Percentiles rank a stretch among this genome's conserved stretches.
These are phyloP conservation scores for Aphanocladium album DNA, from an alignment of 2,329 filamentous ascomycete genomes.

Conservation along the genomic window DNA sequence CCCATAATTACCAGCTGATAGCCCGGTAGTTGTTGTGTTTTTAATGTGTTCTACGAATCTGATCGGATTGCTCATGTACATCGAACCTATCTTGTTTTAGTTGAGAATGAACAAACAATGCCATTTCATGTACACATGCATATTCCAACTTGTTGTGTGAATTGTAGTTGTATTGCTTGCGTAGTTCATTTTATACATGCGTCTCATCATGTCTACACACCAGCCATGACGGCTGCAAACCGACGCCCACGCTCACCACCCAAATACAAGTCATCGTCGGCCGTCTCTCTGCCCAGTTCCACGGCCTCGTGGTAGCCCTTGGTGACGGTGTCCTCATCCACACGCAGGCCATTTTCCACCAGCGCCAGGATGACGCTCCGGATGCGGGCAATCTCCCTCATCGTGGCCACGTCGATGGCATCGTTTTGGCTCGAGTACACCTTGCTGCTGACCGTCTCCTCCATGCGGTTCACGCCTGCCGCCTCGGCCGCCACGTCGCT, in stretches of 20 bases:
- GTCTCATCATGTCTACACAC: constrained; percentile 11
- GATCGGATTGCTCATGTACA: background rate
- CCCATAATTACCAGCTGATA: background rate
- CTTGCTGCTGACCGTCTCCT: constrained; percentile 77
- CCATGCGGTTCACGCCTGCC: constrained; percentile 73
- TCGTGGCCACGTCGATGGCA: constrained; percentile 66
- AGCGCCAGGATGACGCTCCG: constrained; percentile 76
- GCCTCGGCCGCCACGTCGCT: constrained; percentile 45
- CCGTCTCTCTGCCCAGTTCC: constrained; percentile 62
- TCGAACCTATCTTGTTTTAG: background rate
- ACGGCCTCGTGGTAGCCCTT: constrained; percentile 77
- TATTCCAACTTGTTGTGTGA: background rate
- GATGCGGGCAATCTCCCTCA: constrained; percentile 83
- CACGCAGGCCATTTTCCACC: constrained; percentile 73
- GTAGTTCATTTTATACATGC: background rate
- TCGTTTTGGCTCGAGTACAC: constrained; percentile 97
- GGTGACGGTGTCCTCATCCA: constrained; percentile 86
- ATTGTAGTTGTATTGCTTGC: background rate
- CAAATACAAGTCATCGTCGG: constrained; percentile 55
- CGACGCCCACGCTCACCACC: constrained; percentile 52
- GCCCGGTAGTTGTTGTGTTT: background rate
- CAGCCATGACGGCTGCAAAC: constrained; percentile 38
- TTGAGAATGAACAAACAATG: background rate
- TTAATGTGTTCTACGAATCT: background rate
- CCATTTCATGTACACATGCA: background rate